Percentiles rank a stretch among this genome's conserved stretches.
phyloP scores from a whole-genome alignment of 2,329 filamentous ascomycete species.

The Leptographium radiaticola region DNA sequence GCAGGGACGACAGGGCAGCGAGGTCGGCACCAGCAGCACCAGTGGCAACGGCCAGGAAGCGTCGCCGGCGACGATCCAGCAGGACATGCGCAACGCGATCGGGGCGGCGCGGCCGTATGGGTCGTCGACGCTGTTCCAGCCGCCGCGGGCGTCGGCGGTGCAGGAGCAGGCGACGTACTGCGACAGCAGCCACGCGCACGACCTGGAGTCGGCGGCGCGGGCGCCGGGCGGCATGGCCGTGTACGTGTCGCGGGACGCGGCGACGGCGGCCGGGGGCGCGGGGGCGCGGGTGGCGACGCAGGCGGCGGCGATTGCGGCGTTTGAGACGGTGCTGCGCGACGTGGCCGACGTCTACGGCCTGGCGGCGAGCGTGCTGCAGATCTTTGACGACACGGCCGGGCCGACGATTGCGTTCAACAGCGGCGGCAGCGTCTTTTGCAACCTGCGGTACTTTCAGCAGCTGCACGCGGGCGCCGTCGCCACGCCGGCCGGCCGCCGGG shows the following conservation, averaged over 20 bases:
- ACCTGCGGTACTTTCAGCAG: slow-evolving; percentile 74
- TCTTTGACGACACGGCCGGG: slow-evolving; percentile 72
- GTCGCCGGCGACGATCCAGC: slow-evolving; percentile 46
- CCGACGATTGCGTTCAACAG: slow-evolving; percentile 88
- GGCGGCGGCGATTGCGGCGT: slow-evolving; percentile 49
- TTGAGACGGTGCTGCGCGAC: slow-evolving; percentile 56
- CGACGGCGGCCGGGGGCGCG: slow-evolving; percentile 28
- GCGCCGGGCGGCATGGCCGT: slow-evolving; percentile 61
- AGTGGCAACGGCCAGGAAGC: slow-evolving; percentile 38
- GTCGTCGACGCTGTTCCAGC: slow-evolving; percentile 58
- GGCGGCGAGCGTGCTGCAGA: slow-evolving; percentile 55
- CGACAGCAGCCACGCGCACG: slow-evolving; percentile 60
- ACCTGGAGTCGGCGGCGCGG: slow-evolving; percentile 58
- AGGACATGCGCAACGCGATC: slow-evolving; percentile 67
- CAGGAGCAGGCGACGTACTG: slow-evolving; percentile 80
- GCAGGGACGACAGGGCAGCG: slow-evolving; percentile 20
- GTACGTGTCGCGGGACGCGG: slow-evolving; percentile 49
- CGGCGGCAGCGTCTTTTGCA: slow-evolving; percentile 82
- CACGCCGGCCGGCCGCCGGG: slow-evolving; percentile 7
- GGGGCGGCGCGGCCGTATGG: slow-evolving; percentile 66
- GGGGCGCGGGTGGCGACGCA: slow-evolving; percentile 49
- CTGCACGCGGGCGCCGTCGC: slow-evolving; percentile 43
- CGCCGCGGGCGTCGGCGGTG: slow-evolving; percentile 57
- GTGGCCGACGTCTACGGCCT: slow-evolving; percentile 63
- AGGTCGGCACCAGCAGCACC: slow-evolving; percentile 11